A percentile compares a stretch with the other conserved stretches of the same genome.
Evolutionary conservation across 176 grass and related monocot species (phyloP).

Genomic region (Zoysia pacifica): DNA sequence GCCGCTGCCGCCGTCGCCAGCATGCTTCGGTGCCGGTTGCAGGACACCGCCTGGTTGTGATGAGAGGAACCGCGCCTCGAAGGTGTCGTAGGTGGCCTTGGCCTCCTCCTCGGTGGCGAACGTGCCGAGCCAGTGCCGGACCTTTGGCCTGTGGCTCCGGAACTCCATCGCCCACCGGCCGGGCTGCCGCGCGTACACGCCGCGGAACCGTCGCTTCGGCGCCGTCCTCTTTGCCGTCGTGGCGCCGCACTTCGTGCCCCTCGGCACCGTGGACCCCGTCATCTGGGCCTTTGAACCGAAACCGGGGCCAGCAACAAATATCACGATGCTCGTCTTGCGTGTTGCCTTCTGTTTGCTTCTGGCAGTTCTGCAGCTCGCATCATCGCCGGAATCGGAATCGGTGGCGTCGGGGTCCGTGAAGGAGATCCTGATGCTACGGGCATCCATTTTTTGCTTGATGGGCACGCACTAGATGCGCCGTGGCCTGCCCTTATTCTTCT

Average conservation of each 20-base stretch:
- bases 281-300: neutral
- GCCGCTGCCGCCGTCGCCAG: no score
- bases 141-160: conserved; percentile 16
- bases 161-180: conserved; percentile 45
- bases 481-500: no score
- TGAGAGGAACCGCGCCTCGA: neutral
- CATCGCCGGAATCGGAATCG: conserved; percentile 27
- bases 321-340: neutral
- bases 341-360: neutral
- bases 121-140: conserved; percentile 49
- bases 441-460: no score
- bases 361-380: neutral
- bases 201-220: neutral
- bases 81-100: conserved; percentile 38
- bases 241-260: neutral
- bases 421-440: neutral
- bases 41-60: no score
- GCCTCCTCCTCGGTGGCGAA: conserved; percentile 38
- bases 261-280: neutral
- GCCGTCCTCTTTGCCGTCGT: neutral
- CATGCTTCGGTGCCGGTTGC: no score
- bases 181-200: conserved; percentile 27
- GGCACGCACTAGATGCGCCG: no score
- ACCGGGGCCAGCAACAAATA: neutral
- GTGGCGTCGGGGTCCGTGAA: conserved; percentile 38